phyloP scores from a whole-genome alignment of 2,329 filamentous ascomycete species.

The Cladosporium sp. region DNA sequence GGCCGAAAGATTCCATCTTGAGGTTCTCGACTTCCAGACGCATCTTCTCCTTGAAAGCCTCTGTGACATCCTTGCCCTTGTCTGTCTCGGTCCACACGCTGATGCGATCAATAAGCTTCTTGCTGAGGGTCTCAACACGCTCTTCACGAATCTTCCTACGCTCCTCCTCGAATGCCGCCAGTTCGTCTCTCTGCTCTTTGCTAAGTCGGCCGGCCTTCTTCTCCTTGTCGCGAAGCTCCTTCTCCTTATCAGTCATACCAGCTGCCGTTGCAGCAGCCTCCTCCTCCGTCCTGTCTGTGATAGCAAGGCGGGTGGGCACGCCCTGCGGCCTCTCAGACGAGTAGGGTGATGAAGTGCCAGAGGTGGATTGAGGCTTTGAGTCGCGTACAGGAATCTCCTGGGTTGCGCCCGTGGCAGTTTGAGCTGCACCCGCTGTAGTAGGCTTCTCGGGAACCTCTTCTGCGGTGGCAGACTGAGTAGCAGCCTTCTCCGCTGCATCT shows the following conservation, averaged over 20 bases:
- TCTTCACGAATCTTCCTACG: conserved; percentile 80
- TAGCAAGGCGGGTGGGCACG: conserved; percentile 75
- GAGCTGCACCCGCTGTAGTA: conserved; percentile 14
- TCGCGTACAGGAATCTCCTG: conserved; percentile 24
- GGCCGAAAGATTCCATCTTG: conserved; percentile 98
- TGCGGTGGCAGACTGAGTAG: conserved; percentile 4
- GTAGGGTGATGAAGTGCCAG: conserved; percentile 44
- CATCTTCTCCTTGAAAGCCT: conserved; percentile 90
- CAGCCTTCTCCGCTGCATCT: conserved; percentile 10
- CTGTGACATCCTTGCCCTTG: conserved; percentile 77
- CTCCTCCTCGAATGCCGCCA: conserved; percentile 84
- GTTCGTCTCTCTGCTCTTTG: conserved; percentile 90
- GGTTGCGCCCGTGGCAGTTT: conserved; percentile 15
- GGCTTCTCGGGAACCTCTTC: conserved; percentile 14
- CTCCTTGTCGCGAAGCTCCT: conserved; percentile 71
- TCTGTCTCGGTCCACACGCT: conserved; percentile 97
- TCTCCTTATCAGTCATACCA: conserved; percentile 67
- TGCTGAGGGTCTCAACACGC: conserved; percentile 75
- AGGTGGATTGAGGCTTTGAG: conserved; percentile 16
- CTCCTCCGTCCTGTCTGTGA: conserved; percentile 85
- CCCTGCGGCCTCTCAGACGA: conserved; percentile 37
- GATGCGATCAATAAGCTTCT: conserved; percentile 84
- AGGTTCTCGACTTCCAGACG: conserved; percentile 92
- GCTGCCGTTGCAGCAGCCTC: conserved; percentile 62
- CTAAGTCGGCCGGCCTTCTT: conserved; percentile 84